These are phyloP conservation scores for Aspergillus sp. DNA, from an alignment of 2,329 filamentous ascomycete species.

Conservation along the genomic window DNA sequence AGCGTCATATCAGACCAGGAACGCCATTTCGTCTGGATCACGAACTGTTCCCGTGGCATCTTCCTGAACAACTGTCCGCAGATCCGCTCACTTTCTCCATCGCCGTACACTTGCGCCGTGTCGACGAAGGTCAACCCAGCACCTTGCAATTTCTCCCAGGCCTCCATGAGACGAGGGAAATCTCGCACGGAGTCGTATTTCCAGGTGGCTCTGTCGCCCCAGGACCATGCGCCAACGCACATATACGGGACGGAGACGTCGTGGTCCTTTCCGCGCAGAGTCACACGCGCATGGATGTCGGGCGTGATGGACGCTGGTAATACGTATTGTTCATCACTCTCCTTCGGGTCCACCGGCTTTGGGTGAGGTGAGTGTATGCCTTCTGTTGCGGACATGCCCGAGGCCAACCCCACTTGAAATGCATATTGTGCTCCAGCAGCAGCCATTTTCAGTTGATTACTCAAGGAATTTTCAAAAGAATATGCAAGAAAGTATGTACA, in stretches of 20 bases:
- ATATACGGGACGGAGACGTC: constrained; percentile 20
- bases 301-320: constrained; percentile 13
- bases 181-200: constrained; percentile 29
- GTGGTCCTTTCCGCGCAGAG: constrained; percentile 14
- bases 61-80: constrained; percentile 33
- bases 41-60: constrained; percentile 27
- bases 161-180: constrained; percentile 27
- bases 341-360: constrained; percentile 12
- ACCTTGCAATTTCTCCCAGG: constrained; percentile 31
- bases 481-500: neutral
- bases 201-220: constrained; percentile 23
- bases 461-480: too few species aligned
- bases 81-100: constrained; percentile 36
- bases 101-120: constrained; percentile 38
- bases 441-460: constrained; percentile 4
- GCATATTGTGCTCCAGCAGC: constrained; percentile 15
- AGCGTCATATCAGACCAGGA: constrained; percentile 25
- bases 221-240: constrained; percentile 22
- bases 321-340: constrained; percentile 15
- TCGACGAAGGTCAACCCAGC: constrained; percentile 38
- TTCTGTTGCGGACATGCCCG: constrained; percentile 18
- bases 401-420: constrained; percentile 14
- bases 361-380: constrained; percentile 12
- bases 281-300: constrained; percentile 13
- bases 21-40: constrained; percentile 37